Conservation (phyloP, 169 alveolate genomes). For the Miamiensis avidus region DNA sequence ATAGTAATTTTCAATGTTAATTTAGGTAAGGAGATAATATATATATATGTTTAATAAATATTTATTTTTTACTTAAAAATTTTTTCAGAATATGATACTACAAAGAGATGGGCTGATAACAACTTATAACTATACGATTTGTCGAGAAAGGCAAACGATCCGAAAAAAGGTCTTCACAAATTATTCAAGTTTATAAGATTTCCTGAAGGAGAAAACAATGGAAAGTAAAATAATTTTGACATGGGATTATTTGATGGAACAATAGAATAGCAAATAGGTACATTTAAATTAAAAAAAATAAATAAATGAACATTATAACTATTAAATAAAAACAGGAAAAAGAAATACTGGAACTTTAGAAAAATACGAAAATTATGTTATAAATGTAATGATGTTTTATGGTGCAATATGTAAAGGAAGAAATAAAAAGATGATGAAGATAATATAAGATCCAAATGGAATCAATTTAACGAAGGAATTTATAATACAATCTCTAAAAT, state of each 20-base stretch:
- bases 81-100: not conserved
- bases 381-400: slow-evolving; percentile 25
- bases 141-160: not conserved
- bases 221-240: not conserved
- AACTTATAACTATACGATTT: not conserved
- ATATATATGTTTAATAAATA: too few species aligned
- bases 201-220: not conserved
- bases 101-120: not conserved
- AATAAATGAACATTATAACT: too few species aligned
- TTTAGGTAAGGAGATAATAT: too few species aligned
- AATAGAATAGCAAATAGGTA: not conserved
- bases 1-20: not conserved
- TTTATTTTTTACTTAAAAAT: too few species aligned
- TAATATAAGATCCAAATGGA: not conserved
- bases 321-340: too few species aligned
- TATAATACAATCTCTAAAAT: not conserved
- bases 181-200: not conserved
- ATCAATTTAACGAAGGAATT: not conserved
- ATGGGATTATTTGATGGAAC: not conserved
- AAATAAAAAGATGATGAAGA: slow-evolving; percentile 27
- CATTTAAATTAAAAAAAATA: too few species aligned
- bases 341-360: slow-evolving; percentile 6
- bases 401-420: slow-evolving; percentile 30
- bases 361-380: slow-evolving; percentile 32
- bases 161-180: not conserved